phyloP scores from a whole-genome alignment of 257 asterid genomes.

The Solanum chiquidenum region DNA sequence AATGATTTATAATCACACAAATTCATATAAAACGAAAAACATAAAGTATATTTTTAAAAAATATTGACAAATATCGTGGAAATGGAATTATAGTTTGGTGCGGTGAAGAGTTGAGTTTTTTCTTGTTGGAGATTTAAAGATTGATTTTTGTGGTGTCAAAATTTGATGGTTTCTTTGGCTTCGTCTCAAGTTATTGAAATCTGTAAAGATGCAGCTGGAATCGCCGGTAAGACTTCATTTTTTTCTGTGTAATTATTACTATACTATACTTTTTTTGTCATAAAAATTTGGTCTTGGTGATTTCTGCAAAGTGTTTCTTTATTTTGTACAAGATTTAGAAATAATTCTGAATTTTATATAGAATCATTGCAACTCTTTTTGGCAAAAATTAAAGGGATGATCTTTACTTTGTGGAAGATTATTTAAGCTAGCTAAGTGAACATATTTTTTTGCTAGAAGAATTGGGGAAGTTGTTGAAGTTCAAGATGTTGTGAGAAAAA shows the following conservation, averaged over 20 bases:
- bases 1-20: too few species aligned
- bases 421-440: background rate
- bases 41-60: too few species aligned
- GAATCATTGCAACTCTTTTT: background rate
- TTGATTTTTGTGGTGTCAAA: background rate
- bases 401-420: background rate
- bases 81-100: background rate
- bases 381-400: background rate
- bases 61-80: too few species aligned
- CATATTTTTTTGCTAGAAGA: background rate
- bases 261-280: background rate
- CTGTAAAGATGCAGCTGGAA: conserved; percentile 50
- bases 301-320: background rate
- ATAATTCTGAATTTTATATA: background rate
- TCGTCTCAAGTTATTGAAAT: conserved; percentile 1
- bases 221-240: conserved; percentile 19
- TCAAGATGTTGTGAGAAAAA: background rate
- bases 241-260: background rate
- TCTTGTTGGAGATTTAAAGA: background rate
- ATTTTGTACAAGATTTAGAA: background rate
- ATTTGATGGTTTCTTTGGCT: conserved; percentile 10
- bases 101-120: background rate
- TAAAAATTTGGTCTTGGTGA: background rate
- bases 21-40: too few species aligned
- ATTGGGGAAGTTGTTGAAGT: background rate